Percentiles rank a stretch among this genome's conserved stretches.
phyloP scores from a whole-genome alignment of 2,329 filamentous ascomycete genomes.

The Zasmidium angulare region DNA sequence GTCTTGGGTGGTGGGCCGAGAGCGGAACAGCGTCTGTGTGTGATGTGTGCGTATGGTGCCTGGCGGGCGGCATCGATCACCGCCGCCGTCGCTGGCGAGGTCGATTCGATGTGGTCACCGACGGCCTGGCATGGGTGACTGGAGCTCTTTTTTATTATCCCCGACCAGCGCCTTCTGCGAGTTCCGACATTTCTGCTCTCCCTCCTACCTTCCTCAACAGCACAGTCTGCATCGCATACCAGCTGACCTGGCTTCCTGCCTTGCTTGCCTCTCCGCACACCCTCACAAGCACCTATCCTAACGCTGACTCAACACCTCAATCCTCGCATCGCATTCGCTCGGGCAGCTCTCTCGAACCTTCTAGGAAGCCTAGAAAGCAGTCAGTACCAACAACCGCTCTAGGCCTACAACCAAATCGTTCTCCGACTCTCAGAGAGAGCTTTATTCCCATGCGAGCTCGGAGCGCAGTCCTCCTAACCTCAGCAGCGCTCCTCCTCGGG shows the following conservation, averaged over 20 bases:
- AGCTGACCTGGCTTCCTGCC: background rate
- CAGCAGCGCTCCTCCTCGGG: constrained; percentile 42
- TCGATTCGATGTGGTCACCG: background rate
- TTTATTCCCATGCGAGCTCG: constrained; percentile 12
- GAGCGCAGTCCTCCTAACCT: constrained; percentile 6
- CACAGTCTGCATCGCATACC: background rate
- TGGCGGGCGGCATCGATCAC: background rate
- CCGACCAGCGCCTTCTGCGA: background rate
- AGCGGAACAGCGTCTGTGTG: background rate
- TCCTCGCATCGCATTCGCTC: background rate
- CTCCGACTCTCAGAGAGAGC: background rate
- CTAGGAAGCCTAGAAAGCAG: background rate
- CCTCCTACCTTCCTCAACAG: background rate
- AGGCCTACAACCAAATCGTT: background rate
- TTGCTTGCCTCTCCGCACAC: background rate
- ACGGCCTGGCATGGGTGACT: background rate
- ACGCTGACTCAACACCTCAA: background rate
- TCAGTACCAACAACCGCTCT: background rate
- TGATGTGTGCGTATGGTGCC: background rate
- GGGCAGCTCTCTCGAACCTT: background rate
- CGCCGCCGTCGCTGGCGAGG: background rate
- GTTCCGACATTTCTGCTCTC: background rate
- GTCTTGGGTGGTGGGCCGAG: background rate
- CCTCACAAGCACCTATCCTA: background rate
- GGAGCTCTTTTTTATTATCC: background rate